Evolutionary conservation across 768 basidiomycete species (phyloP), one percentile per base, ranked within the genome.

Genomic region (Mycena rosella): DNA sequence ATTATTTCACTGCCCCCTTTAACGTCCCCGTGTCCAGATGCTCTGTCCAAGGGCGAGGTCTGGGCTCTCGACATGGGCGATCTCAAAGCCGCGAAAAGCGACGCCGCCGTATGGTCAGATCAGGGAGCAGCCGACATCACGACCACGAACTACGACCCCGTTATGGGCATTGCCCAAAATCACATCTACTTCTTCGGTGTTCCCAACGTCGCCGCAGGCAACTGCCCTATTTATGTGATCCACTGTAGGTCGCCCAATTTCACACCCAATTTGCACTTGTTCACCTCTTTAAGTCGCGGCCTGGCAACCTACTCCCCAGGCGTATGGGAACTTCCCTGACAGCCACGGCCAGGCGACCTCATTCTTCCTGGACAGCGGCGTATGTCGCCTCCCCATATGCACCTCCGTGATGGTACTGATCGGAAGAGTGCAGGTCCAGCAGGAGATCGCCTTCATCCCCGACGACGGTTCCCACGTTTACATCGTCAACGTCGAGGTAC

Each of bases 101-200:
- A 81, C 3, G 74, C 91, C 2, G 69, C 94, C 17, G 73, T 84
- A 1, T 98, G 96, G 96, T 74, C 74, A 9, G 85, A 88, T 42
- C 88, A 89, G 18, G 84, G 87, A 69, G 80, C 83, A 53, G 81
- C 89, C 0, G 86, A 85, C 26, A 91, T 91, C 74, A 80, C 83
- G 29, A 84, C 84, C 26, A 76, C 71, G 4, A 79, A 78, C 60
- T 95, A 95, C 76, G 76, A 87, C 38, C 91, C 92, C 18, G 89
- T 91, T 65, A 90, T 94, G 86, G 93, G 91, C 0, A 82, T 94
- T 40, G 94, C 94, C 13, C 89, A 94, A 73, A 96, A 96, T 77
- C 95, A 96, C 75, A 83, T 96, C 59, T 88, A 91, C 76, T 96
- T 95, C 86, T 82, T 96, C 26, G 83, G 92, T 66, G 88, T 93